Base-by-base conservation (phyloP, 352 stramenopile species). In the Globisporangium radiosum region DNA sequence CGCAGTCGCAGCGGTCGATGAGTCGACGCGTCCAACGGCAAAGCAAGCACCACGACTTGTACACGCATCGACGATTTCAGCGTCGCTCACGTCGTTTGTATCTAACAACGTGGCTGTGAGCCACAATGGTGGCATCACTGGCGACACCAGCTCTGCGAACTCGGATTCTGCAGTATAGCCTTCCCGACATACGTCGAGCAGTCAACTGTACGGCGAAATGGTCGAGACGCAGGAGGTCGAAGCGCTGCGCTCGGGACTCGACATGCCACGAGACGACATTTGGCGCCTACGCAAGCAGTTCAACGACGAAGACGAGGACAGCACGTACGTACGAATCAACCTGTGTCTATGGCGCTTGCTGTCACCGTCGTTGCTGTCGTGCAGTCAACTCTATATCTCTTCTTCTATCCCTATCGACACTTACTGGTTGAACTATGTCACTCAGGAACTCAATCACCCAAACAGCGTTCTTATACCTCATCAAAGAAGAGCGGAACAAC, bases 401-500 rank as follows among this genome's bases (percentile, higher is more conserved):
- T 1, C 19, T 25, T 25, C 19, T 25, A 25, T 25, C 19, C 19
- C 19, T 25, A 25, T 25, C 19, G 19, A 25, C 19, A 25, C 19
- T 25, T 25, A 25, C 19, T 25, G 19, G 1, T 25, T 25, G 19
- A 25, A 2, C 19, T 47, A 13, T 52, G 5, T 51, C 17, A 19
- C 7, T 49, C 44, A 77, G 69, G 33, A 68, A 80, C 47, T 67
- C 59, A 0, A 74, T 80, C 45, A 82, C 69, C 19, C 57, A 77
- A 19, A 59, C 67, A 3, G 56, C 63, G 11, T 81, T 87, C 60
- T 87, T 87, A 59, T 81, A 74, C 54, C 58, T 89, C n/a, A 76
- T 89, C 15, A 65, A 75, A 7, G 69, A 87, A 48, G 59, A 81
- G 19, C 66, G 64, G 43, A 69, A 76, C 19, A 64, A 72, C 9